Conservation (phyloP, 179 eudicot species). For the Patellifolia procumbens region DNA sequence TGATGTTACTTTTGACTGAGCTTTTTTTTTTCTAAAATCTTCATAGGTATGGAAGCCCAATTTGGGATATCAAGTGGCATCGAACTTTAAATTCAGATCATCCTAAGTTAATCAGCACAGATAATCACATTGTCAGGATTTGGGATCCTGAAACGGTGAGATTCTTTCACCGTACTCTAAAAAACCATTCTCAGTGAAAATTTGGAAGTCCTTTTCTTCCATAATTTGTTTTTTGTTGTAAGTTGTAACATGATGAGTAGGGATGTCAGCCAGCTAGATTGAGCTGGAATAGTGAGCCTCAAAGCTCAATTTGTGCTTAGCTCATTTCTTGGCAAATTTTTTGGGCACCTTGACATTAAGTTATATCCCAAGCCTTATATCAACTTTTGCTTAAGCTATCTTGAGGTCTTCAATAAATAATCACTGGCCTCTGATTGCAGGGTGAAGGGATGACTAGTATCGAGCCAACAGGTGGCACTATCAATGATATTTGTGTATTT, state of each 20-base stretch:
- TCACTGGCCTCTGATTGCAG: constrained; percentile 45
- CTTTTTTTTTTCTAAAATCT: background rate
- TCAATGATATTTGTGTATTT: constrained; percentile 84
- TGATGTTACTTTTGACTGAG: background rate
- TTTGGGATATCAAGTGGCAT: constrained; percentile 91
- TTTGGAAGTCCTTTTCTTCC: background rate
- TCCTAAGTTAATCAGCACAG: constrained; percentile 74
- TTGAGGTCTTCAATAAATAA: background rate
- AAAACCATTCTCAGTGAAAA: background rate
- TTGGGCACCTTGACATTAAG: constrained; percentile 1
- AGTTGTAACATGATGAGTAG: background rate
- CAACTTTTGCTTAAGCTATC: background rate
- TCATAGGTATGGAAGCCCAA: constrained; percentile 86
- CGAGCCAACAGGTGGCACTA: constrained; percentile 81
- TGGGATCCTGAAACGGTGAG: constrained; percentile 98
- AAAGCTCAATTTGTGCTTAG: constrained; percentile 1
- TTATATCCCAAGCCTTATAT: background rate
- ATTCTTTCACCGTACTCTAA: background rate
- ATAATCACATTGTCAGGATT: constrained; percentile 75
- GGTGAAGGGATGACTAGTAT: constrained; percentile 97
- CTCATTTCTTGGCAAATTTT: constrained; percentile 16
- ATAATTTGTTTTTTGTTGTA: background rate
- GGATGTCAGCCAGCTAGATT: background rate
- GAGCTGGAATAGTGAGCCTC: background rate
- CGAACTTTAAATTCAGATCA: constrained; percentile 67